Base-by-base conservation (phyloP, 176 grass and related monocot species). In the Musa schizocarpa region DNA sequence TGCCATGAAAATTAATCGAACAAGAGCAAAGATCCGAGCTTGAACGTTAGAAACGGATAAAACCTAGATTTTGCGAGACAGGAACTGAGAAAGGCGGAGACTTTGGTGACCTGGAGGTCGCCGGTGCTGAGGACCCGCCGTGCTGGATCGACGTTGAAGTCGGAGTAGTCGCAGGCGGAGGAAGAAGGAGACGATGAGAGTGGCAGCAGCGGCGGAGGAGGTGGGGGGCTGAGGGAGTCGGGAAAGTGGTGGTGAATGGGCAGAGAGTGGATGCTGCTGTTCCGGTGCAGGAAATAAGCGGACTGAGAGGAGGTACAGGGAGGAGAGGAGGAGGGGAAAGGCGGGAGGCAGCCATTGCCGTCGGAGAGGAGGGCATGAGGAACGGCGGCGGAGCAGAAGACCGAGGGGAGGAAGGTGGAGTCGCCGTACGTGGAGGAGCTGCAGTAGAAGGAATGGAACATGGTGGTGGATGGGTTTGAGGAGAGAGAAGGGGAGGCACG, bases 121-220 rank as follows among this genome's bases (percentile, higher is more conserved):
- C 91, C 91, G 14, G 91, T 86, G 86, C 96, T 99, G 55, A 83
- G 87, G 77, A 92, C 91, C 19, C 88, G 90, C 80, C 96, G 82
- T 6, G 92, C 72, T 13, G 86, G 81, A 62, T 73, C 75, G 1
- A 82, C 82, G 68, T 79, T 86, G 73, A 92, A 86, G 76, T 92
- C 88, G 11, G 83, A 68, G 50, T 82, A 75, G 12, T 95, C 88
- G 62, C 91, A 69, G 11, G 86, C 84, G 65, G 91, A 91, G n/a
- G 90, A 87, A 73, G 88, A 83, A 6, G 90, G 80, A 11, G 90
- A 83, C 3, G 83, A 90, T 4, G 84, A 87, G 66, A n/a, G 9
- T 53, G 65, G 86, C 2, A 53, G 83, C 13, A 74, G 78, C 16
- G 13, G 68, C 12, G 10, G 65, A 25, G 63, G 23, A 19, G 34